Evolutionary conservation across 108 stramenopile species (phyloP), one percentile per base, ranked within the genome.

Genomic region (Fragilaria crotonensis): DNA sequence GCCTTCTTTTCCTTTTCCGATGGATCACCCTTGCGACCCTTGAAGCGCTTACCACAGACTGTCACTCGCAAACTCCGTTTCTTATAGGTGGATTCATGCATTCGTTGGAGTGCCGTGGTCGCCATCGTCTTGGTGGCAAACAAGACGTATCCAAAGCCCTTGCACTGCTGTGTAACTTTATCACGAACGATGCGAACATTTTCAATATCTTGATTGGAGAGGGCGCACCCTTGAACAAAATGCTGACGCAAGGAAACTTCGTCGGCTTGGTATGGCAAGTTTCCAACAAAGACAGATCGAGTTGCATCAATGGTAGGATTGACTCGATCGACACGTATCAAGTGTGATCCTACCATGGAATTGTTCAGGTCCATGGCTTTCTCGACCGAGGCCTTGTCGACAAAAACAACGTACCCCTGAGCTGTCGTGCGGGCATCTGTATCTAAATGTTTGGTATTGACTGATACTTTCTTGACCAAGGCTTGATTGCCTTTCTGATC

Each of bases 101-200:
- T 32, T n/a, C 28, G 18, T 36, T 77, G 73, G 54, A 91, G 60
- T 4, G 90, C 90, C 19, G 61, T 44, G 5, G 81, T 59, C 7
- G 84, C 79, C 51, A 75, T 45, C 23, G 63, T 71, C 27, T 79
- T 81, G 46, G 83, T 76, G 22, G 54, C 31, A 29, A 91, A 74
- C 23, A 83, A 59, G 14, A 91, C 80, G 33, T 91, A 91, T 5
- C 84, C 90, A 65, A 91, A 85, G 19, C 90, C 90, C 62, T 85
- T 85, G 53, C 85, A 91, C 54, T 77, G 72, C 41, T 68, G 71
- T 0, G 85, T 87, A 41, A 85, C 80, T 54, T 72, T 79, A 60
- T 91, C 90, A 33, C 90, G 79, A 41, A 91, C 62, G 41, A 91
- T 85, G 1, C 90, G 79, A 3, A 87, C 84, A 19, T 73, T 80